These are phyloP conservation scores for Triglochin maritima DNA, from an alignment of 106 monocot genomes.

Conservation along the genomic window DNA sequence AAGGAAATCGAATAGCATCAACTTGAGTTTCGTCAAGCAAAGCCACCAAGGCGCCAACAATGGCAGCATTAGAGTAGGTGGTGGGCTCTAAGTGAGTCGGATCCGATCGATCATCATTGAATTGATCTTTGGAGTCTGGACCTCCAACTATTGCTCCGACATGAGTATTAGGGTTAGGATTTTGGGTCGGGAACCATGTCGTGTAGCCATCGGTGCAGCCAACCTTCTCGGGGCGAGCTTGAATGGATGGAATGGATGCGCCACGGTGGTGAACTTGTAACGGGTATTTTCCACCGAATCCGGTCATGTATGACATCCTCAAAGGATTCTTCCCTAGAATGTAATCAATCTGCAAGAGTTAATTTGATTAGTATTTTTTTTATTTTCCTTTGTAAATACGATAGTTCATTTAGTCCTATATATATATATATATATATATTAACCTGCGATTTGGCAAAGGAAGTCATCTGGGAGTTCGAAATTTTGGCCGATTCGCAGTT, in stretches of 20 bases:
- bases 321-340: slow-evolving; percentile 42
- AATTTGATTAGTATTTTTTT: not conserved
- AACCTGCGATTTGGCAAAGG: slow-evolving; percentile 55
- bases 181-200: slow-evolving; percentile 11
- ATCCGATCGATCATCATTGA: slow-evolving; percentile 31
- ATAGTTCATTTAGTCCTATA: not conserved
- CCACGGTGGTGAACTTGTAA: slow-evolving; percentile 41
- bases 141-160: slow-evolving; percentile 52
- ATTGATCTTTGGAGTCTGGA: slow-evolving; percentile 35
- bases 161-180: slow-evolving; percentile 36
- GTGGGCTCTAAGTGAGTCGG: slow-evolving; percentile 35
- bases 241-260: slow-evolving; percentile 43
- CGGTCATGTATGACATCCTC: slow-evolving; percentile 42
- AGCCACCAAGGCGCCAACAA: slow-evolving; percentile 32
- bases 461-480: slow-evolving; percentile 28
- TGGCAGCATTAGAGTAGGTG: slow-evolving; percentile 54
- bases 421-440: no score
- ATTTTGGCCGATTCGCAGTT: slow-evolving; percentile 28
- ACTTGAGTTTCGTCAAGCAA: slow-evolving; percentile 8
- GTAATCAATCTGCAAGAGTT: slow-evolving; percentile 36
- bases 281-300: slow-evolving; percentile 29
- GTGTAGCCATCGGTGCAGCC: slow-evolving; percentile 31
- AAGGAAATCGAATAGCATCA: slow-evolving; percentile 12
- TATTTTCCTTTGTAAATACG: not conserved
- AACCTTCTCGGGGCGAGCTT: slow-evolving; percentile 12